Percentiles rank a stretch among this genome's conserved stretches.
Conservation (phyloP, 371 early-diverging fungal genomes). For the Mucor lusitanicus region DNA sequence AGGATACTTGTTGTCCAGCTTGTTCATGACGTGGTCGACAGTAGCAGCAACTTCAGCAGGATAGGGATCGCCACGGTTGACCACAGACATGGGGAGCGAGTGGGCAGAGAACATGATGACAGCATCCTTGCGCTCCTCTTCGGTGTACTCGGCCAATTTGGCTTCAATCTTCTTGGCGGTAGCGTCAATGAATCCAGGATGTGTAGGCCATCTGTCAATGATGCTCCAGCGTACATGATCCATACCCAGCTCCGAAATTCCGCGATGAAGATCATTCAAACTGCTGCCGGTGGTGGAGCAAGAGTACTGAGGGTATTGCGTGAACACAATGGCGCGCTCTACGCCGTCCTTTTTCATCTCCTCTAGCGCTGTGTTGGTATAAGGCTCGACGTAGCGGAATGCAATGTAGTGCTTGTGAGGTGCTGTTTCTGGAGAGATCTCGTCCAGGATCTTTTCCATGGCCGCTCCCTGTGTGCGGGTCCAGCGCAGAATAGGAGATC, state of each 20-base stretch:
- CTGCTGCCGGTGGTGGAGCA: conserved; percentile 95
- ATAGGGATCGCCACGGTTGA: conserved; percentile 91
- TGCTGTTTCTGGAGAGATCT: conserved; percentile 79
- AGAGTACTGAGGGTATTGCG: conserved; percentile 96
- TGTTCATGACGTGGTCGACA: conserved; percentile 80
- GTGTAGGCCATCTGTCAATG: conserved; percentile 93
- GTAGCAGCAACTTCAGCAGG: conserved; percentile 93
- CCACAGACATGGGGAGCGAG: conserved; percentile 92
- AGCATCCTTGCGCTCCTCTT: conserved; percentile 66
- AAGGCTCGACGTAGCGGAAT: conserved; percentile 90
- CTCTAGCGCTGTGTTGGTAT: conserved; percentile 72
- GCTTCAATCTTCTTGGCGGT: conserved; percentile 77
- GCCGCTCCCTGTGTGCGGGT: conserved; percentile 83
- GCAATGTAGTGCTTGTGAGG: conserved; percentile 93
- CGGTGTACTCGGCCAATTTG: conserved; percentile 69
- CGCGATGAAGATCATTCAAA: conserved; percentile 84
- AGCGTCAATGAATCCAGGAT: conserved; percentile 84
- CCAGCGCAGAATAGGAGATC: conserved; percentile 92
- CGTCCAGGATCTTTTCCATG: conserved; percentile 78
- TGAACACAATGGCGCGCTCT: conserved; percentile 85
- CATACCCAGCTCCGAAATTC: conserved; percentile 64
- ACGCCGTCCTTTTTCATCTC: conserved; percentile 85
- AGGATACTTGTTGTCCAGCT: conserved; percentile 73
- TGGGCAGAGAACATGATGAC: conserved; percentile 94
- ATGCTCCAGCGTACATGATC: conserved; percentile 83